Percentiles rank a stretch among this genome's conserved stretches.
Evolutionary conservation across 1,139 yeast genomes (phyloP).

Genomic region (Geotrichum reessii): DNA sequence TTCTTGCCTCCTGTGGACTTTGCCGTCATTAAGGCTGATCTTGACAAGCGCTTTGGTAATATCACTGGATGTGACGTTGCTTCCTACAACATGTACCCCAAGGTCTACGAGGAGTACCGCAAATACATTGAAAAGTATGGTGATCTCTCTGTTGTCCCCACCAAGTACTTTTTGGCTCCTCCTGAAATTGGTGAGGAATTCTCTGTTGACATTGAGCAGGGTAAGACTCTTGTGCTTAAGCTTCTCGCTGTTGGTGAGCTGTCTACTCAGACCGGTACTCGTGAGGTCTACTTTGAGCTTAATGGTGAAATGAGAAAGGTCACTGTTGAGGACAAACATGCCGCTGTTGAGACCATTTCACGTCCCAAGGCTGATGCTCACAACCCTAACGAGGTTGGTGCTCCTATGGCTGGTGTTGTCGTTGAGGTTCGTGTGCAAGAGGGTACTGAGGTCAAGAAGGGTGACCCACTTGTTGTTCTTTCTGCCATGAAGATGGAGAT

Average conservation of each 20-base stretch:
- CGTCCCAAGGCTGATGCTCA: constrained; percentile 86
- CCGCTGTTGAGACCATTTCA: constrained; percentile 74
- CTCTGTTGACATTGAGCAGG: constrained; percentile 84
- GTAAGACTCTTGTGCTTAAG: constrained; percentile 87
- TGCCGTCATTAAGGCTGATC: constrained; percentile 61
- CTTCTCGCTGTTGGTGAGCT: constrained; percentile 90
- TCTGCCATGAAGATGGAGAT: constrained; percentile 99
- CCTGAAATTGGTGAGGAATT: constrained; percentile 85
- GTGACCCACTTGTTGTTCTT: constrained; percentile 90
- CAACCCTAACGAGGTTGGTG: constrained; percentile 90
- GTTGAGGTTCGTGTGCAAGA: constrained; percentile 87
- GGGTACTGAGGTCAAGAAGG: constrained; percentile 88
- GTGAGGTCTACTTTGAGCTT: constrained; percentile 96
- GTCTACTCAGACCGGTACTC: constrained; percentile 74
- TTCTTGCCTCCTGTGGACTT: constrained; percentile 79
- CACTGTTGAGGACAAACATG: constrained; percentile 80
- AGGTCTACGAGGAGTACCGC: constrained; percentile 85
- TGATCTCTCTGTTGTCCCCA: constrained; percentile 89
- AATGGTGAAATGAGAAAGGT: constrained; percentile 98
- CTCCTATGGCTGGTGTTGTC: constrained; percentile 99
- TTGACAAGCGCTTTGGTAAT: constrained; percentile 45
- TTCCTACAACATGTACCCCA: constrained; percentile 94
- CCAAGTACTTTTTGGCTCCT: constrained; percentile 81
- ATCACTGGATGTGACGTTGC: constrained; percentile 87
- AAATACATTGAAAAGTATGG: constrained; percentile 74